These are phyloP conservation scores for Gastrodia elata DNA, from an alignment of 106 monocot genomes.

Conservation along the genomic window DNA sequence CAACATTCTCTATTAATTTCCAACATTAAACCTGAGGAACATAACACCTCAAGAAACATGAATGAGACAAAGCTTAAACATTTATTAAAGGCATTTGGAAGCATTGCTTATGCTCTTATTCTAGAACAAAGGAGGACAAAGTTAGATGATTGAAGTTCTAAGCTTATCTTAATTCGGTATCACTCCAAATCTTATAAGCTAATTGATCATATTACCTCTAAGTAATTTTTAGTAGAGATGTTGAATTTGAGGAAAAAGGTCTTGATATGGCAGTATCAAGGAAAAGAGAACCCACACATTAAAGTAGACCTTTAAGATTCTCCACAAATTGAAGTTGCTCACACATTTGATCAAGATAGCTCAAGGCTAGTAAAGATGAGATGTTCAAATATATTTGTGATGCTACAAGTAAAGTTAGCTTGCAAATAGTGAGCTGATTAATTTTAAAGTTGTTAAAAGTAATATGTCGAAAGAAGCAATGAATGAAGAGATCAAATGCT, in stretches of 20 bases:
- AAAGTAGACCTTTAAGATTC: background rate
- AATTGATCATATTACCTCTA: background rate
- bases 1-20: background rate
- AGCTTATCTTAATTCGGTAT: background rate
- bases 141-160: background rate
- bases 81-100: background rate
- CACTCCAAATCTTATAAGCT: background rate
- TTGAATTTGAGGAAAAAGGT: too few species aligned
- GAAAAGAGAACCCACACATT: background rate
- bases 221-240: background rate
- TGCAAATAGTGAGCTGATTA: background rate
- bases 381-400: background rate
- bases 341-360: background rate
- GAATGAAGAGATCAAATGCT: background rate
- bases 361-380: background rate
- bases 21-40: background rate
- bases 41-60: background rate
- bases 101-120: background rate
- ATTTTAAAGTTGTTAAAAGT: background rate
- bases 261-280: too few species aligned
- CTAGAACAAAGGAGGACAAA: background rate
- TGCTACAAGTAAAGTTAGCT: background rate
- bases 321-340: background rate
- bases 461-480: background rate
- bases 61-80: background rate